A percentile compares a stretch with the other conserved stretches of the same genome.
phyloP scores from a whole-genome alignment of 2,329 filamentous ascomycete species.

The Pseudogymnoascus sp. region DNA sequence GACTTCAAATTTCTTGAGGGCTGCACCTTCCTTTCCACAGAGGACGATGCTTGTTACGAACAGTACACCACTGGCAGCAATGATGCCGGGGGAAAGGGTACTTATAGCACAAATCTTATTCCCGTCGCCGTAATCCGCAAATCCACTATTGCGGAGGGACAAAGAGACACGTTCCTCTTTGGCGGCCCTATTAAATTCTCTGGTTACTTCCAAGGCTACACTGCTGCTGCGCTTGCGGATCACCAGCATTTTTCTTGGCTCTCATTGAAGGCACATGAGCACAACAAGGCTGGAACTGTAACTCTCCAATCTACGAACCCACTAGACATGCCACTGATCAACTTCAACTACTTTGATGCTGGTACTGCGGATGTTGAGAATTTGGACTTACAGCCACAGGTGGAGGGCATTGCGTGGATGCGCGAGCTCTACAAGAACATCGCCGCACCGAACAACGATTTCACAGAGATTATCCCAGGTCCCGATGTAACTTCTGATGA shows the following conservation, averaged over 20 bases:
- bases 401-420: slow-evolving; percentile 7
- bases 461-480: not conserved
- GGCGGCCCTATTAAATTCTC: slow-evolving; percentile 24
- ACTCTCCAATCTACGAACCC: slow-evolving; percentile 52
- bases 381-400: slow-evolving; percentile 9
- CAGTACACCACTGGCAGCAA: slow-evolving; percentile 13
- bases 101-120: slow-evolving; percentile 38
- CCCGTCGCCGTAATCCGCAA: slow-evolving; percentile 29
- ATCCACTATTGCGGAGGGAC: slow-evolving; percentile 28
- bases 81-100: slow-evolving; percentile 16
- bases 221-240: slow-evolving; percentile 27
- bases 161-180: slow-evolving; percentile 31
- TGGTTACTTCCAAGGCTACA: slow-evolving; percentile 36
- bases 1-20: slow-evolving; percentile 29
- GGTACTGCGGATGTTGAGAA: slow-evolving; percentile 8
- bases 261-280: slow-evolving; percentile 53
- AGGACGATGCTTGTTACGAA: slow-evolving; percentile 29
- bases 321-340: slow-evolving; percentile 51
- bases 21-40: slow-evolving; percentile 27
- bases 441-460: not conserved
- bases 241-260: slow-evolving; percentile 29
- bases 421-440: slow-evolving; percentile 8
- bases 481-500: slow-evolving; percentile 31
- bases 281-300: slow-evolving; percentile 53
- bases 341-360: slow-evolving; percentile 48